Evolutionary conservation across 2,329 filamentous ascomycete species (phyloP).

Genomic region (Xylaria arbuscula): DNA sequence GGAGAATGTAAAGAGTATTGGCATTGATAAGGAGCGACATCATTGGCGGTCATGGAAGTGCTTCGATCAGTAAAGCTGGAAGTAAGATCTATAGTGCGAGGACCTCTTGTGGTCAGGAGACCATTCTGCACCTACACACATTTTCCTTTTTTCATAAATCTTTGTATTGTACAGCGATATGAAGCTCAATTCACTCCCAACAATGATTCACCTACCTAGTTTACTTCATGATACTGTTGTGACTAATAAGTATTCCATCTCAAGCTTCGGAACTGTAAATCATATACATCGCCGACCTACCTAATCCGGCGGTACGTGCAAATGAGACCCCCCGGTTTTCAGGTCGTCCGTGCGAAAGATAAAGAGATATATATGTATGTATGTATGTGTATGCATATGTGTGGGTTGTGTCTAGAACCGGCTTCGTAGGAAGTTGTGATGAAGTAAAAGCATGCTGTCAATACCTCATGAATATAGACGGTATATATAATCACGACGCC

Average conservation of each 20-base stretch:
- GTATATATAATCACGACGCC: not conserved
- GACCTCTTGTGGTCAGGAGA: not conserved
- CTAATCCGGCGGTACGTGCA: not conserved
- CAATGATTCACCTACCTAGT: conserved; percentile 1
- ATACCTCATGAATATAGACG: not conserved
- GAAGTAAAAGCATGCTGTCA: not conserved
- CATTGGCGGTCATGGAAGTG: conserved; percentile 23
- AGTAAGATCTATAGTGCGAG: conserved; percentile 6
- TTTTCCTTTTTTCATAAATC: not conserved
- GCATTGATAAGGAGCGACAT: conserved; percentile 20
- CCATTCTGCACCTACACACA: not conserved
- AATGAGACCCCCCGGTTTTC: not conserved
- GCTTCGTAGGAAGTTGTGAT: not conserved
- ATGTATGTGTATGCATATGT: conserved; percentile 1
- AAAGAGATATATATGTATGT: not conserved
- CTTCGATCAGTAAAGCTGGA: not conserved
- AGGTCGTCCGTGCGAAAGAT: not conserved
- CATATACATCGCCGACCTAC: not conserved
- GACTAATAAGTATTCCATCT: not conserved
- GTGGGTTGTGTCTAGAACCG: not conserved
- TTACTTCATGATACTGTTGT: not conserved
- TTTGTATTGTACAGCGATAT: not conserved
- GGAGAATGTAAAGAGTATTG: conserved; percentile 14
- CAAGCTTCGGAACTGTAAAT: not conserved
- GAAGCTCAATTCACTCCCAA: not conserved